These are phyloP conservation scores for Solanum neorickii DNA, from an alignment of 257 asterid genomes.

Conservation along the genomic window DNA sequence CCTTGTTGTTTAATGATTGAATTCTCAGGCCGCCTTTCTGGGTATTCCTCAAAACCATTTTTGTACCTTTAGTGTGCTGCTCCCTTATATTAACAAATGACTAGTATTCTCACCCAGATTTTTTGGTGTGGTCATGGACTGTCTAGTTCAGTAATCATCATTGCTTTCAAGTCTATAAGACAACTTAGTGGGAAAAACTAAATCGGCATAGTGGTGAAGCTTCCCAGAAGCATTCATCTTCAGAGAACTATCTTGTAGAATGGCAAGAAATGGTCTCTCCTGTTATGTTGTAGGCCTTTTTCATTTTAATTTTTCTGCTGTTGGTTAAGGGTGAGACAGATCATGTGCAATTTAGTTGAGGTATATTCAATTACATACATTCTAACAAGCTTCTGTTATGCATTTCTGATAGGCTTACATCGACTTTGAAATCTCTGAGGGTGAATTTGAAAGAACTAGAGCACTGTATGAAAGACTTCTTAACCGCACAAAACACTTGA, in stretches of 20 bases:
- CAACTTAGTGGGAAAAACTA: background rate
- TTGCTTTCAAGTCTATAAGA: background rate
- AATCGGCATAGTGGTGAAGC: background rate
- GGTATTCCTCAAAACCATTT: background rate
- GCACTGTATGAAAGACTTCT: constrained; percentile 86
- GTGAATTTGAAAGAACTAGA: constrained; percentile 76
- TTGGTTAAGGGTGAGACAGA: background rate
- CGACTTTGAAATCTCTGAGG: constrained; percentile 85
- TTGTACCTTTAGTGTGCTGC: background rate
- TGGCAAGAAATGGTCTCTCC: background rate
- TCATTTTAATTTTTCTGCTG: background rate
- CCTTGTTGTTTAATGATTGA: background rate
- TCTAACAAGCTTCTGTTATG: background rate
- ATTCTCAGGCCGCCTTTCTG: background rate
- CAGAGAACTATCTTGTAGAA: background rate
- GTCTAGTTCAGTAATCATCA: background rate
- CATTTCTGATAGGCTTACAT: constrained; percentile 62
- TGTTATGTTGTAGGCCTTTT: background rate
- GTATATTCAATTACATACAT: background rate
- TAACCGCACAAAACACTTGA: constrained; percentile 83
- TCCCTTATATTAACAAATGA: background rate
- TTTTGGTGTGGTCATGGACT: background rate
- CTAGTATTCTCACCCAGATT: background rate
- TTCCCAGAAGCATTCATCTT: background rate
- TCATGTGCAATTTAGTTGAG: background rate